Percentiles rank a stretch among this genome's conserved stretches.
phyloP scores from a whole-genome alignment of 257 asterid genomes.

The Marsdenia floribunda region DNA sequence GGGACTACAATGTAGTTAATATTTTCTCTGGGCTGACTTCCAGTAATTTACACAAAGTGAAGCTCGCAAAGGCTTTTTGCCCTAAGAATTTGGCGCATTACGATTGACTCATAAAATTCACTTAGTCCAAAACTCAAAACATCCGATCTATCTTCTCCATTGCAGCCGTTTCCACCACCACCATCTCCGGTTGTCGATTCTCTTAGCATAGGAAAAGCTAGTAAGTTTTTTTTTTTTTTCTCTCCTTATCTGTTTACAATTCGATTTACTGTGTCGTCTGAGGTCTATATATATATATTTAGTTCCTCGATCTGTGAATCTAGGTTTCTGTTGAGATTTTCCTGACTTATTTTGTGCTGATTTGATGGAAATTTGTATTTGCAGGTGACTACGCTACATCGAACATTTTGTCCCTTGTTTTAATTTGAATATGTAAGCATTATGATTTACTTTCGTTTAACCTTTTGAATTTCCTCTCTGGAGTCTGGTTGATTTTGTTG shows the following conservation, averaged over 20 bases:
- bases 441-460: neutral
- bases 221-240: neutral
- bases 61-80: neutral
- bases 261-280: neutral
- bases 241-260: neutral
- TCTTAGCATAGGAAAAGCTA: neutral
- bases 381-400: slow-evolving; percentile 15
- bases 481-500: neutral
- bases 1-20: neutral
- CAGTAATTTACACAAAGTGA: neutral
- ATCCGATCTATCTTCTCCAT: neutral
- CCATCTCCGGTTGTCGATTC: neutral
- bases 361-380: neutral
- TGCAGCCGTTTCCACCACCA: neutral
- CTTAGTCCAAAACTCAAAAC: neutral
- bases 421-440: slow-evolving; percentile 23
- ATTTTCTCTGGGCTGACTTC: neutral
- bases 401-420: slow-evolving; percentile 9
- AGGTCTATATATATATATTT: neutral
- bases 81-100: neutral
- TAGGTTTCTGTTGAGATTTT: neutral
- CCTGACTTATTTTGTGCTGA: neutral
- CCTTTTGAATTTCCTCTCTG: neutral
- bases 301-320: neutral
- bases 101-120: neutral